phyloP scores from a whole-genome alignment of 257 asterid genomes.

The Catharanthus roseus region DNA sequence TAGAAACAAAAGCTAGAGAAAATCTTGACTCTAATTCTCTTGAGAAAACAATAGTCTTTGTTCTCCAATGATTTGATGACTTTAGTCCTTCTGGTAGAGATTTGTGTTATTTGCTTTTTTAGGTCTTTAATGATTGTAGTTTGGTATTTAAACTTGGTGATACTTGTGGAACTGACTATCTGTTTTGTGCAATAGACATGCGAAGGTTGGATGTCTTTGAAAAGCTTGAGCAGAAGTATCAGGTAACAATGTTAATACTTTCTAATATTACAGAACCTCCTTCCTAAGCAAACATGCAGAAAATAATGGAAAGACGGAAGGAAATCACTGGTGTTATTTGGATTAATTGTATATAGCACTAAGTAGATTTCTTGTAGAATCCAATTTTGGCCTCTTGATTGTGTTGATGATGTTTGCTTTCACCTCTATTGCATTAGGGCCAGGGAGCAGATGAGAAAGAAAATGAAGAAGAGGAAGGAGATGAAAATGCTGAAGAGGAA shows the following conservation, averaged over 20 bases:
- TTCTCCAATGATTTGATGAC: neutral
- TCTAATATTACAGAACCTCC: neutral
- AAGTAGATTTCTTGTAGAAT: slow-evolving; percentile 1
- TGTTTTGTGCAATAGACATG: slow-evolving; percentile 27
- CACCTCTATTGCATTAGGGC: slow-evolving; percentile 31
- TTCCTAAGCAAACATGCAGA: neutral
- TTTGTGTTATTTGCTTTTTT: neutral
- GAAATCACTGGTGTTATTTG: neutral
- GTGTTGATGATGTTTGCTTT: slow-evolving; percentile 1
- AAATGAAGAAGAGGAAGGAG: slow-evolving; percentile 53
- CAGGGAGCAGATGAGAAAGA: slow-evolving; percentile 37
- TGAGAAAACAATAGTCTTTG: neutral
- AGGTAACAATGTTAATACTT: slow-evolving; percentile 26
- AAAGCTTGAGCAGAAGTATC: slow-evolving; percentile 40
- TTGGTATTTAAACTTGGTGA: neutral
- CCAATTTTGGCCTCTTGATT: neutral
- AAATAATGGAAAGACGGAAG: neutral
- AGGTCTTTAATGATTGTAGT: neutral
- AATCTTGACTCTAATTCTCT: neutral
- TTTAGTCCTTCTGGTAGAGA: neutral
- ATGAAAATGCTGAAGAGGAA: slow-evolving; percentile 39
- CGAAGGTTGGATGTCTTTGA: slow-evolving; percentile 46
- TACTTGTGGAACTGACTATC: slow-evolving; percentile 7
- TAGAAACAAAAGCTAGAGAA: neutral
- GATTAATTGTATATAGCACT: neutral